Evolutionary conservation across 441 rosid species (phyloP).

Genomic region (Pelargonium myrrhifolium): DNA sequence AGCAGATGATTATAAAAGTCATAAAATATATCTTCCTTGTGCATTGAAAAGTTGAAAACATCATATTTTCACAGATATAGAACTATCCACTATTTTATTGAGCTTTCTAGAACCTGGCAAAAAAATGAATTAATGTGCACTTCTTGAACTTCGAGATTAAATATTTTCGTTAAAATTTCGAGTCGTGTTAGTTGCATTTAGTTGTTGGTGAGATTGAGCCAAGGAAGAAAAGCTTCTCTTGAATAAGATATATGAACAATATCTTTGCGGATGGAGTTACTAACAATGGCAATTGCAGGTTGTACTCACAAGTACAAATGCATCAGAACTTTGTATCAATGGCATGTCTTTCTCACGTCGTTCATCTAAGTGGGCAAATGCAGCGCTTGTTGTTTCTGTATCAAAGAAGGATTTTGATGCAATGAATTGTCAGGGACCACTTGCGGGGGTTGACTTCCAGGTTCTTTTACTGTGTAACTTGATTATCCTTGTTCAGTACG

Average conservation of each 20-base stretch:
- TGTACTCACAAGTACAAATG: constrained; percentile 80
- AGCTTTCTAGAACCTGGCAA: not conserved
- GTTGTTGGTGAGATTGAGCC: not conserved
- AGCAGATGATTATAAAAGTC: no score
- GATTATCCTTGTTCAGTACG: not conserved
- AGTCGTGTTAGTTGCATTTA: not conserved
- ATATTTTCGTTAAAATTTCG: not conserved
- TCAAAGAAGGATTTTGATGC: constrained; percentile 59
- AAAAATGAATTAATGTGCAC: not conserved
- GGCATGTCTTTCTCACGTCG: constrained; percentile 98
- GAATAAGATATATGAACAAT: not conserved
- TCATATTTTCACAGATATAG: no score
- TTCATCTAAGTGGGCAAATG: constrained; percentile 93
- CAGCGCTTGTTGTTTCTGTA: constrained; percentile 76
- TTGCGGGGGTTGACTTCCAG: constrained; percentile 90
- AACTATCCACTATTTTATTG: not conserved
- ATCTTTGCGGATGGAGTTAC: not conserved
- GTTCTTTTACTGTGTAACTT: constrained; percentile 32
- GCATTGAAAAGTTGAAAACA: no score
- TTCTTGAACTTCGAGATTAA: constrained; percentile 7
- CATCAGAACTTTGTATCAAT: constrained; percentile 79
- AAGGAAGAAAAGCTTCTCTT: not conserved
- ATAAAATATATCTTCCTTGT: no score
- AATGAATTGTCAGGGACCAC: constrained; percentile 64
- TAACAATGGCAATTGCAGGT: constrained; percentile 42